phyloP scores from a whole-genome alignment of 2,329 filamentous ascomycete genomes.

The Scedosporium minutisporum region DNA sequence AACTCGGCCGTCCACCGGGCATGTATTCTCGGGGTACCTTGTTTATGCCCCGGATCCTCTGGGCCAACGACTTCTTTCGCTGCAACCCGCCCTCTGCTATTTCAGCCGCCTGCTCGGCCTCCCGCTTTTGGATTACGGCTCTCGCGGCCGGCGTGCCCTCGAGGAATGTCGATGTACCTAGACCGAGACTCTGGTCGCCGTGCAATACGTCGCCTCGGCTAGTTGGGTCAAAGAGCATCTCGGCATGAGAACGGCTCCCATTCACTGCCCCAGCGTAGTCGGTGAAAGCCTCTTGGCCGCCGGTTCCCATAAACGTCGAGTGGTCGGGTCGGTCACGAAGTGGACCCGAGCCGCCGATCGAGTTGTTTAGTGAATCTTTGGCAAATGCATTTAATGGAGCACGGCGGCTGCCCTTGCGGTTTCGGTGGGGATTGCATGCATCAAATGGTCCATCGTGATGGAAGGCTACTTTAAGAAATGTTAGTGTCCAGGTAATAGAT shows the following conservation, averaged over 20 bases:
- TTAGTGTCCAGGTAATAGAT: slow-evolving; percentile 7
- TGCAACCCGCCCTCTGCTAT: slow-evolving; percentile 53
- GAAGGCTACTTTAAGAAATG: slow-evolving; percentile 58
- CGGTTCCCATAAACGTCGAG: slow-evolving; percentile 72
- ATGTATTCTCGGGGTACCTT: slow-evolving; percentile 50
- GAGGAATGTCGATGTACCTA: slow-evolving; percentile 91
- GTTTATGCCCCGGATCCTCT: slow-evolving; percentile 80
- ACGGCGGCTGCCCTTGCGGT: slow-evolving; percentile 69
- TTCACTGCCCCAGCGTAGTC: slow-evolving; percentile 51
- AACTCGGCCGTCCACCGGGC: slow-evolving; percentile 29
- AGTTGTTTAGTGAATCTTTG: slow-evolving; percentile 85
- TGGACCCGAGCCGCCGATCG: slow-evolving; percentile 77
- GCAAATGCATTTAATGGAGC: slow-evolving; percentile 97
- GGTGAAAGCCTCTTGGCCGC: slow-evolving; percentile 73
- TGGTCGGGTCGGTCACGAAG: slow-evolving; percentile 75
- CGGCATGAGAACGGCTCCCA: slow-evolving; percentile 10
- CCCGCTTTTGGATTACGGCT: slow-evolving; percentile 64
- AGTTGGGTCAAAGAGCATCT: slow-evolving; percentile 55
- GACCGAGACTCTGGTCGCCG: slow-evolving; percentile 70
- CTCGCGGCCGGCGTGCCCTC: slow-evolving; percentile 85
- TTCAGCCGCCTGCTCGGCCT: slow-evolving; percentile 57
- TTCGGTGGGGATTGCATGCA: slow-evolving; percentile 89
- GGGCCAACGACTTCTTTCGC: slow-evolving; percentile 90
- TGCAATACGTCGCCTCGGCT: slow-evolving; percentile 64
- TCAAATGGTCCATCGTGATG: slow-evolving; percentile 98